Percentiles rank a stretch among this genome's conserved stretches.
phyloP scores from a whole-genome alignment of 768 basidiomycete genomes.

The Suillus subaureus region DNA sequence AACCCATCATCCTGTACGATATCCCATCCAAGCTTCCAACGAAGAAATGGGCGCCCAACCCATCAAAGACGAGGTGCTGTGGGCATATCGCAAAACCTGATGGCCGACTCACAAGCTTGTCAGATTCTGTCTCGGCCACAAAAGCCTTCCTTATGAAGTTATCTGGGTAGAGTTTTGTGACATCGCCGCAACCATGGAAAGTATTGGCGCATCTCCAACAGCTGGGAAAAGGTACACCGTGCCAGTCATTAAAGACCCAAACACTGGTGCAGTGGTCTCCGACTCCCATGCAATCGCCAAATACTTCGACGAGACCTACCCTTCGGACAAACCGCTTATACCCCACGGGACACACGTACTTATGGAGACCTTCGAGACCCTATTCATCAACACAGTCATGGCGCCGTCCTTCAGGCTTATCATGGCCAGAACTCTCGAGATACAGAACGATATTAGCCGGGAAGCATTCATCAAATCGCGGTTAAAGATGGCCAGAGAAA shows the following conservation, averaged over 20 bases:
- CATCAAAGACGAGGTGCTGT: constrained; percentile 9
- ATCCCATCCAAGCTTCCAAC: constrained; percentile 4
- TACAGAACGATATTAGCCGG: background rate
- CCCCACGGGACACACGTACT: background rate
- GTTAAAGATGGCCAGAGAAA: constrained; percentile 7
- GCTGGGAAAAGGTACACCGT: constrained; percentile 37
- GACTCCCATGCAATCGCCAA: constrained; percentile 46
- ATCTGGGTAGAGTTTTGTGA: constrained; percentile 54
- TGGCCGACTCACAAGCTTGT: background rate
- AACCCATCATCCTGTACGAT: constrained; percentile 9
- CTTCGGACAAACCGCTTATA: constrained; percentile 23
- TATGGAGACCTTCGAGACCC: background rate
- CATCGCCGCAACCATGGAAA: constrained; percentile 30
- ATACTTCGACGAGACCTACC: constrained; percentile 52
- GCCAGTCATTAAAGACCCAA: constrained; percentile 47
- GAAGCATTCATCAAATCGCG: background rate
- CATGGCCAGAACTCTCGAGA: background rate
- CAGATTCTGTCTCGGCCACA: constrained; percentile 36
- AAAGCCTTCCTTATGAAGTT: constrained; percentile 43
- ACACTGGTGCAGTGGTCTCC: constrained; percentile 35
- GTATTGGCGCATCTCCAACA: constrained; percentile 7
- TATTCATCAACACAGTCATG: background rate
- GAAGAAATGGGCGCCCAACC: constrained; percentile 6
- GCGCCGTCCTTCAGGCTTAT: background rate
- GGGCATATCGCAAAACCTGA: background rate